Conservation (phyloP, 2,329 filamentous ascomycete species). For the Scleromitrula shiraiana region DNA sequence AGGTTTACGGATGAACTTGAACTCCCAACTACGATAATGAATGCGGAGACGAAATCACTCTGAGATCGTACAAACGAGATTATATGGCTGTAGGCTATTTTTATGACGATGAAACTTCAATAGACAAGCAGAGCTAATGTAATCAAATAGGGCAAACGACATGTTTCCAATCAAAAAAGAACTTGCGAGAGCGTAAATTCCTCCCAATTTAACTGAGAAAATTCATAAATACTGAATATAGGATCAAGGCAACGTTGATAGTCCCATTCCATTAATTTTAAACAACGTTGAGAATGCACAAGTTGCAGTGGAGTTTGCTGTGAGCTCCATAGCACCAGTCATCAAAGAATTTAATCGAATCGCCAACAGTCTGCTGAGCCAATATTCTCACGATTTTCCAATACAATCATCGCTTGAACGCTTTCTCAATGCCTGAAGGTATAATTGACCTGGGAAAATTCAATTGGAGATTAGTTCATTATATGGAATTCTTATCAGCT, state of each 20-base stretch:
- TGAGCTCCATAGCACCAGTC: slow-evolving; percentile 5
- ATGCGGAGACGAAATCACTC: slow-evolving; percentile 12
- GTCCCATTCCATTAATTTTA: slow-evolving; percentile 9
- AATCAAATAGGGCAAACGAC: slow-evolving; percentile 16
- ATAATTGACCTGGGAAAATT: slow-evolving; percentile 13
- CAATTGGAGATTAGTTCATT: slow-evolving; percentile 10
- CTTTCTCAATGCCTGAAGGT: slow-evolving; percentile 11
- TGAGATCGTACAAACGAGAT: slow-evolving; percentile 22
- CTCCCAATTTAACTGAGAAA: not conserved
- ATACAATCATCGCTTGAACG: slow-evolving; percentile 4
- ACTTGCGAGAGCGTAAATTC: slow-evolving; percentile 7
- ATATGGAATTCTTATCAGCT: not conserved
- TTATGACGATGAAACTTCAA: not conserved
- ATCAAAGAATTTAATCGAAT: slow-evolving; percentile 2
- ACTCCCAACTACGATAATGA: not conserved
- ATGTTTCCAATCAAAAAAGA: slow-evolving; percentile 22
- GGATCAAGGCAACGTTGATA: slow-evolving; percentile 3
- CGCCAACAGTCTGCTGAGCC: not conserved
- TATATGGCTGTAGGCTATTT: slow-evolving; percentile 15
- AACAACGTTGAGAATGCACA: slow-evolving; percentile 5
- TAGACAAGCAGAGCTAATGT: not conserved
- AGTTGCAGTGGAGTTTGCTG: slow-evolving; percentile 8
- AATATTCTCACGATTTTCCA: slow-evolving; percentile 3
- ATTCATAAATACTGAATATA: not conserved
- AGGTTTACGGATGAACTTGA: not conserved